Evolutionary conservation across 1,284 basidiomycete species (phyloP), one percentile per base, ranked within the genome.

Genomic region (Malassezia arunalokei): DNA sequence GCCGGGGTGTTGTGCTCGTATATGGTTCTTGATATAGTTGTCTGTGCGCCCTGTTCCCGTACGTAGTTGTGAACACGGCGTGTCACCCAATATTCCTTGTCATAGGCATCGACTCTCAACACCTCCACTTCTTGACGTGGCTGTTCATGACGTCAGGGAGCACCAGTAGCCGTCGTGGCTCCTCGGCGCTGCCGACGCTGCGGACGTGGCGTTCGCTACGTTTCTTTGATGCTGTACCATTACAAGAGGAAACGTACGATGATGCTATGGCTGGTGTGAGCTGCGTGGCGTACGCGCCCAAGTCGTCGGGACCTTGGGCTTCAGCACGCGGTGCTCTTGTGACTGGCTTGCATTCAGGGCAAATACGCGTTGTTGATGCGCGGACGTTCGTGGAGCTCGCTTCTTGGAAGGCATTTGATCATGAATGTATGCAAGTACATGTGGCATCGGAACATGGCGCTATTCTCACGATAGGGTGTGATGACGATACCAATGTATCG

Each of bases 381-480:
- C 51, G 58, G n/a, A 62, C 56, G 2, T 66, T 56, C 30, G 43
- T 48, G 3, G 57, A 60, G 42, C 42, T 65, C 7, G 54, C 58
- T 11, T 24, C 51, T 8, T 72, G 67, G 62, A 49, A 59, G 35
- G 68, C 68, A 1, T 68, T 65, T 48, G 57, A 57, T 9, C 59
- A 11, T 42, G 65, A n/a, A 50, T 60, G 27, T 59, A 59, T 35
- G 9, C 42, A 44, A 11, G 20, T 50, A 1, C 62, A 64, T 43
- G 40, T 71, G n/a, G 62, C 63, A 0, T 54, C 57, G 15, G 69
- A 69, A 41, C 42, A 49, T 2, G 62, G 60, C 5, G 47, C 62
- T 9, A 49, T 68, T 14, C 40, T 72, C 3, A 51, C 63, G 1
- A 48, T 68, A 0, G 69, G 69, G 6, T 60, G 64, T 24, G 63